These are phyloP conservation scores for Phenoliferia sp. DNA, from an alignment of 1,284 basidiomycete species.

Conservation along the genomic window DNA sequence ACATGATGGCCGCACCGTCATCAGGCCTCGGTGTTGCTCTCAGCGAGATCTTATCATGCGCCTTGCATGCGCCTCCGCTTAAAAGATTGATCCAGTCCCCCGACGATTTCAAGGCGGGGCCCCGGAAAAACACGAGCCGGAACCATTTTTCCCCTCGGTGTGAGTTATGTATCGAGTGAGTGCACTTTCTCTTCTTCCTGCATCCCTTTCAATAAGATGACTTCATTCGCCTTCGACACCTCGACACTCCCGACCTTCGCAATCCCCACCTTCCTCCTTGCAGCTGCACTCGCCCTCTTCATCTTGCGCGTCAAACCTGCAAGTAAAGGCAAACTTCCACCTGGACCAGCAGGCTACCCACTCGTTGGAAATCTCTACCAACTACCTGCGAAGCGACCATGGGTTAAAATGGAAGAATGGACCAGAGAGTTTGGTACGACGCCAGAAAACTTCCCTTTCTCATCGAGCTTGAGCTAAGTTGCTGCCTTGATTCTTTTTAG, in stretches of 20 bases:
- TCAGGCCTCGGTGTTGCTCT: too few species aligned
- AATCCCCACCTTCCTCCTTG: not conserved
- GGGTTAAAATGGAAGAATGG: conserved; percentile 36
- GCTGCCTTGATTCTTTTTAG: conserved; percentile 3
- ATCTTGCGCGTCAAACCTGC: not conserved
- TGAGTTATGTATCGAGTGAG: too few species aligned
- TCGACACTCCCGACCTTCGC: not conserved
- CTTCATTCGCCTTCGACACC: too few species aligned
- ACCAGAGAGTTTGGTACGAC: conserved; percentile 26
- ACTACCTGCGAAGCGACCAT: conserved; percentile 29
- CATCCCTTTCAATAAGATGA: too few species aligned
- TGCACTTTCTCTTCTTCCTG: too few species aligned
- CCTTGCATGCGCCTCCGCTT: too few species aligned
- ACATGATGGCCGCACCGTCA: too few species aligned
- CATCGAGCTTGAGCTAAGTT: not conserved
- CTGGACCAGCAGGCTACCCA: conserved; percentile 15
- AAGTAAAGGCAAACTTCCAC: conserved; percentile 2
- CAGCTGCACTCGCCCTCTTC: not conserved
- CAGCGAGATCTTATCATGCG: too few species aligned
- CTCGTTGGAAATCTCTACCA: conserved; percentile 34
- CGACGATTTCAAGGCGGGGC: too few species aligned
- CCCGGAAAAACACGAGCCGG: too few species aligned
- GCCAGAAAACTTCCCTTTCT: not conserved
- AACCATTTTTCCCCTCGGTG: too few species aligned
- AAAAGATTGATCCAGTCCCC: too few species aligned